Conservation (phyloP, 169 alveolate species). For the Besnoitia besnoiti region DNA sequence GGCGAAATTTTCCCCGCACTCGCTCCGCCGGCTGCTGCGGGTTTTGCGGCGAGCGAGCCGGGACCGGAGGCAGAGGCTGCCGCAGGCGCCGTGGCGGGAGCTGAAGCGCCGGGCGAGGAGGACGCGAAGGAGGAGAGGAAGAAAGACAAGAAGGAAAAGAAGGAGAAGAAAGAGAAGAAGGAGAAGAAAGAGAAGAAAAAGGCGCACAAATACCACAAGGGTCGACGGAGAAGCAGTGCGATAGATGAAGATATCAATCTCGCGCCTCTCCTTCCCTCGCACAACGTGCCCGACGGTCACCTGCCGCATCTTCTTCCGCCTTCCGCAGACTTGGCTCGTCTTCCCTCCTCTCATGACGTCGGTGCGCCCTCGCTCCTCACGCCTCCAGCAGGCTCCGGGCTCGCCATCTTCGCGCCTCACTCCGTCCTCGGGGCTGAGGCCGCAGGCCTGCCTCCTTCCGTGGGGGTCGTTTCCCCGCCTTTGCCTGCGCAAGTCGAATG, state of each 20-base stretch:
- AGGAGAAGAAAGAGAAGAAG: background rate
- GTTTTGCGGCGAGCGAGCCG: background rate
- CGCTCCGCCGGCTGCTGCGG: background rate
- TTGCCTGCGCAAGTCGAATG: too few relatives aligned
- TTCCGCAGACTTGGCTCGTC: background rate
- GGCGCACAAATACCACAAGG: background rate
- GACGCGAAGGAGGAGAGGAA: background rate
- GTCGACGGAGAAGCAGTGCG: background rate
- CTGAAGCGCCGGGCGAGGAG: background rate
- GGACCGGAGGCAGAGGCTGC: background rate
- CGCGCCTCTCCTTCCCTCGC: background rate
- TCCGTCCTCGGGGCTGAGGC: too few relatives aligned
- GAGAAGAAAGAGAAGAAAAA: background rate
- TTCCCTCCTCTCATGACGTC: background rate
- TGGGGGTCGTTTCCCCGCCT: too few relatives aligned
- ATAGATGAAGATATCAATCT: background rate
- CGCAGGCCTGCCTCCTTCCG: too few relatives aligned
- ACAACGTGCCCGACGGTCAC: background rate
- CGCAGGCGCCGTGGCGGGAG: background rate
- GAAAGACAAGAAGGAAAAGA: background rate
- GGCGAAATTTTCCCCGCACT: too few relatives aligned
- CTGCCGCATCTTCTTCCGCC: background rate
- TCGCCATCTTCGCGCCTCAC: too few relatives aligned
- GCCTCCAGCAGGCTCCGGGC: too few relatives aligned
- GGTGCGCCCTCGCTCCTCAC: background rate